These are phyloP conservation scores for Salicornia ramosissima DNA, from an alignment of 148 eudicot species.

Conservation along the genomic window DNA sequence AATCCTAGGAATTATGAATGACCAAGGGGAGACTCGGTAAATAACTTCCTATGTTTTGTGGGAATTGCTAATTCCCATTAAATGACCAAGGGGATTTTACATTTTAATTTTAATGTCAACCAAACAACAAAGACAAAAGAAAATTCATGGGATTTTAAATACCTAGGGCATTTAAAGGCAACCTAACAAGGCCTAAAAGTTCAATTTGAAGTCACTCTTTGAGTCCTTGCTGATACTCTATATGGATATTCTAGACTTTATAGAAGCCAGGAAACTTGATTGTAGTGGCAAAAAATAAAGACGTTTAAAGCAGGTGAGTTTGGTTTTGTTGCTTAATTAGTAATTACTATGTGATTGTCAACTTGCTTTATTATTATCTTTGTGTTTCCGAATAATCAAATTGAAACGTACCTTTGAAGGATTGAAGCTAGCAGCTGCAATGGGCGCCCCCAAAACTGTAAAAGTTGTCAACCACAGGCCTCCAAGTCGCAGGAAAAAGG, in stretches of 20 bases:
- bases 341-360: not conserved
- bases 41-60: too few species aligned
- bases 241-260: not conserved
- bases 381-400: not conserved
- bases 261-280: not conserved
- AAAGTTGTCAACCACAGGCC: conserved; percentile 89
- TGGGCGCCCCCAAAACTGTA: conserved; percentile 65
- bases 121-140: too few species aligned
- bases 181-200: too few species aligned
- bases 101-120: too few species aligned
- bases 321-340: not conserved
- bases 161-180: too few species aligned
- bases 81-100: too few species aligned
- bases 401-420: conserved; percentile 63
- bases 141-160: too few species aligned
- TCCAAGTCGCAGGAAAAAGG: conserved; percentile 78
- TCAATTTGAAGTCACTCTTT: not conserved
- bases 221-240: not conserved
- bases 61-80: too few species aligned
- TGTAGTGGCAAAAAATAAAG: not conserved
- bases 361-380: not conserved
- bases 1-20: too few species aligned
- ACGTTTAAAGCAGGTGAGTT: not conserved
- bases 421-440: conserved; percentile 98
- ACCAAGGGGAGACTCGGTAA: too few species aligned